Evolutionary conservation across 2,329 filamentous ascomycete genomes (phyloP), one percentile per base, ranked within the genome.

Genomic region (Ophiostoma sp.): DNA sequence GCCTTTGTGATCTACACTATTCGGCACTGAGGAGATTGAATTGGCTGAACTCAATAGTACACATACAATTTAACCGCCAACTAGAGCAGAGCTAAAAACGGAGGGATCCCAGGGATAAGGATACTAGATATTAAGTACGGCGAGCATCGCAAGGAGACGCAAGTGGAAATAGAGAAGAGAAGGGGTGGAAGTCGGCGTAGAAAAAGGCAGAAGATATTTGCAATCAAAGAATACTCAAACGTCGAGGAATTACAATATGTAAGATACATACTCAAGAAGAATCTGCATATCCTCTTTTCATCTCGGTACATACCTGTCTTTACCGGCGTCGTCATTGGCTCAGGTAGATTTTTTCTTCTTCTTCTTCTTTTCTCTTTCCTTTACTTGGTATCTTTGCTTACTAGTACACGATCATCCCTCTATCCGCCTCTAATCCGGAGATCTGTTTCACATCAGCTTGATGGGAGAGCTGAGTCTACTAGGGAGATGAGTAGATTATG

Each of bases 51-150:
- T 31, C 52, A 54, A 17, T 54, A 23, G 44, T 20, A 15, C 52
- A 31, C 27, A 31, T 31, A 31, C 27, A 31, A 31, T 31, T 31
- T 62, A 62, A 11, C 52, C 20, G 52, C 52, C 15, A 31, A 11
- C 20, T 20, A 54, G 4, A 11, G 3, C 57, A 62, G 7, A 27
- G 57, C 57, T 33, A 33, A 62, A 33, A 62, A 27, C 48, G 57
- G 57, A 35, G 57, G 57, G 57, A 62, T 62, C 57, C 57, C 57
- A 62, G 57, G 57, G 57, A 62, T 57, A n/a, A 27, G n/a, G 48
- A 54, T 10, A 23, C n/a, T 57, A 57, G n/a, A 27, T 57, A 57
- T 4, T 27, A 2, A 41, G 39, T 13, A 41, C 39, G 13, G 39
- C 39, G 13, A 13, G 39, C 39, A 41, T 23, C 4, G n/a, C 20